These are phyloP conservation scores for Echinochloa phyllopogon DNA, from an alignment of 176 grass and related monocot species.

Conservation along the genomic window DNA sequence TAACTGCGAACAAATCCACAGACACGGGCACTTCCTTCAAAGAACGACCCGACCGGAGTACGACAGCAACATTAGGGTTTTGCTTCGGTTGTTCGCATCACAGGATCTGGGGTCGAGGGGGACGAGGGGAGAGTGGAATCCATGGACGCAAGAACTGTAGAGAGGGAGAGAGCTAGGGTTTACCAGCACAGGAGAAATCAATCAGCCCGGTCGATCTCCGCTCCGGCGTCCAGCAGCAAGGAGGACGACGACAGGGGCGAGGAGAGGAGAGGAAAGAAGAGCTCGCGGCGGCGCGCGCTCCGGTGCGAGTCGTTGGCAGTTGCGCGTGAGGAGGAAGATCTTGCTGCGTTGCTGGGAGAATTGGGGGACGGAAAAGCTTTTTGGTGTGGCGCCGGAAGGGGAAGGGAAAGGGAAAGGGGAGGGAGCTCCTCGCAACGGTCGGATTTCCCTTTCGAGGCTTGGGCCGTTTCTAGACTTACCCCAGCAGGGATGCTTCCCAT, in stretches of 20 bases:
- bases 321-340: neutral
- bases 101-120: no score
- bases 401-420: no score
- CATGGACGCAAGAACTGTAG: neutral
- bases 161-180: neutral
- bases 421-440: constrained; percentile 47
- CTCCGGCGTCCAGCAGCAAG: neutral
- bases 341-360: neutral
- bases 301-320: neutral
- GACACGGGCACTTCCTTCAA: no score
- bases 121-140: neutral
- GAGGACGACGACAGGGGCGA: neutral
- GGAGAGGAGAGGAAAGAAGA: neutral
- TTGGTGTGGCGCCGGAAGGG: neutral
- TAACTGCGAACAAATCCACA: neutral
- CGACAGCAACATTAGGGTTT: constrained; percentile 24
- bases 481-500: neutral
- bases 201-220: neutral
- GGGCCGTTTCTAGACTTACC: neutral
- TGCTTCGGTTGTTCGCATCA: neutral
- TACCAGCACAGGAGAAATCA: constrained; percentile 4
- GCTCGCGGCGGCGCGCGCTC: neutral
- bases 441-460: constrained; percentile 15
- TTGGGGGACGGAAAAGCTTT: neutral
- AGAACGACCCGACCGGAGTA: neutral